Conservation (phyloP, 805 yeast genomes). For the Tetrapisispora namnaoensis region DNA sequence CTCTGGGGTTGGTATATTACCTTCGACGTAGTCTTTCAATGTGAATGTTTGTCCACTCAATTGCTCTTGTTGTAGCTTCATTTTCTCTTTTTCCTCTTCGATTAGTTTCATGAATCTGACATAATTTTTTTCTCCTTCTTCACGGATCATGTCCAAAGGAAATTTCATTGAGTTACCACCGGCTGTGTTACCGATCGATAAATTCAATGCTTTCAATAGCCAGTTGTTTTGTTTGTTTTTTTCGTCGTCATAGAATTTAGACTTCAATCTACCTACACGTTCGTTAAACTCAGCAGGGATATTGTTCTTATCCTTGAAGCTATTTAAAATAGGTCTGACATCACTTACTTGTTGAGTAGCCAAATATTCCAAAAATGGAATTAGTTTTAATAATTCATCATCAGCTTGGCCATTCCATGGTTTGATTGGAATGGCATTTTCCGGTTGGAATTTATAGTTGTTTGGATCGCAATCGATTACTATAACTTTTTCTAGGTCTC, state of each 20-base stretch:
- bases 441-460: conserved; percentile 75
- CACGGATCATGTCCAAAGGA: conserved; percentile 82
- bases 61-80: conserved; percentile 61
- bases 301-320: conserved; percentile 56
- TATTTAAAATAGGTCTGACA: conserved; percentile 75
- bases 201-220: conserved; percentile 55
- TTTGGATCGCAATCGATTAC: conserved; percentile 71
- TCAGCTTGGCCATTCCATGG: conserved; percentile 84
- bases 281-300: conserved; percentile 71
- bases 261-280: conserved; percentile 69
- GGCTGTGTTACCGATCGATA: conserved; percentile 23
- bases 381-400: conserved; percentile 67
- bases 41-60: conserved; percentile 77
- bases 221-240: conserved; percentile 37
- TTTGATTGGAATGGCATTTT: conserved; percentile 77
- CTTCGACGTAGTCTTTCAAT: conserved; percentile 73
- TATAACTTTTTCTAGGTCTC: conserved; percentile 76
- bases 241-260: conserved; percentile 54
- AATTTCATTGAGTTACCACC: conserved; percentile 31
- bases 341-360: conserved; percentile 82
- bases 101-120: conserved; percentile 70
- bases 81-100: conserved; percentile 67
- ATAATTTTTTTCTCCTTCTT: conserved; percentile 85
- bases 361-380: conserved; percentile 88
- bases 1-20: conserved; percentile 72